Percentiles rank a stretch among this genome's conserved stretches.
Evolutionary conservation across 495 filamentous ascomycete species (phyloP).

Genomic region (Tuber aestivum): DNA sequence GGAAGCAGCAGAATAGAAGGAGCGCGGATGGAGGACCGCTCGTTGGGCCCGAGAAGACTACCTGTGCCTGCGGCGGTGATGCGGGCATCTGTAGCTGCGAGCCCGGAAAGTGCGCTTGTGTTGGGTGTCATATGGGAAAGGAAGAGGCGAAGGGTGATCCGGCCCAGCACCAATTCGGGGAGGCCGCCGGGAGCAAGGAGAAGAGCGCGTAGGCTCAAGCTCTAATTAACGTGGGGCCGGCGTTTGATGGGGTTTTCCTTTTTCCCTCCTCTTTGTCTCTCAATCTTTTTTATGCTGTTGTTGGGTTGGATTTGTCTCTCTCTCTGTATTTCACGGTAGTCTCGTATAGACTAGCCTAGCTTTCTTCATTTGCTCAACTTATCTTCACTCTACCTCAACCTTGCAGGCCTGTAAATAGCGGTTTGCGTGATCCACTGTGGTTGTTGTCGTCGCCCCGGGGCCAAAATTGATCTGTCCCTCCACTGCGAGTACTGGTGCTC

Average conservation of each 20-base stretch:
- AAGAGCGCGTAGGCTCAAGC: constrained; percentile 18
- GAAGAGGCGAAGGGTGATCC: constrained; percentile 17
- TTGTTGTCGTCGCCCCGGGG: neutral
- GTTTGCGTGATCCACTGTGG: neutral
- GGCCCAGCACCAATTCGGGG: constrained; percentile 24
- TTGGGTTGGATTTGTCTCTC: neutral
- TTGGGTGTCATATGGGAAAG: constrained; percentile 39
- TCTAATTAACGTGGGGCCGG: neutral
- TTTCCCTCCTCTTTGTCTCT: neutral
- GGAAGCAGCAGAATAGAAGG: constrained; percentile 61
- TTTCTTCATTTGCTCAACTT: constrained; percentile 14
- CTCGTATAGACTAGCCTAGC: neutral
- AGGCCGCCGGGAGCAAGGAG: constrained; percentile 10
- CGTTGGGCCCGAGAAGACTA: constrained; percentile 40
- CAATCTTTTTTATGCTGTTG: constrained; percentile 9
- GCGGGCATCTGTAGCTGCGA: constrained; percentile 39
- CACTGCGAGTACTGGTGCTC: neutral
- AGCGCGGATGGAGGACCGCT: constrained; percentile 37
- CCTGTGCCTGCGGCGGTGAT: constrained; percentile 40
- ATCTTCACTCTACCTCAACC: constrained; percentile 15
- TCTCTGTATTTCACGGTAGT: neutral
- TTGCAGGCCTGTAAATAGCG: neutral
- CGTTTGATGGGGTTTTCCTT: neutral
- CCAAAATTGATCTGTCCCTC: neutral
- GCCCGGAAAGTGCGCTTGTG: constrained; percentile 43